A percentile compares a stretch with the other conserved stretches of the same genome.
Conservation (phyloP, 768 basidiomycete species). For the Kondoa subrosea region DNA sequence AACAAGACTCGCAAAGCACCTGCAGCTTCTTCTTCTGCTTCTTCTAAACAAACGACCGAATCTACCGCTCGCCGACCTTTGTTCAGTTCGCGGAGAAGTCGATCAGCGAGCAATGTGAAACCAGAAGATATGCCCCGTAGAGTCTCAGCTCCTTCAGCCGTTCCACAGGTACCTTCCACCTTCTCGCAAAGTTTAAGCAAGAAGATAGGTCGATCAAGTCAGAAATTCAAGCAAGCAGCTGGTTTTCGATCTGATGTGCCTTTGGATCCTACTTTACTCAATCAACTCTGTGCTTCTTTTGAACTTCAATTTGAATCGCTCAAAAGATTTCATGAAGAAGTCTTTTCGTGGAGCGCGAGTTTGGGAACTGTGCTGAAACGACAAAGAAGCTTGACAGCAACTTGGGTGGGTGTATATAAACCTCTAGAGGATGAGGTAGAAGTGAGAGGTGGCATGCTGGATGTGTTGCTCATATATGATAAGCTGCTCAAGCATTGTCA, state of each 20-base stretch:
- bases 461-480: constrained; percentile 21
- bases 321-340: constrained; percentile 21
- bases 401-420: constrained; percentile 25
- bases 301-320: constrained; percentile 20
- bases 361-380: constrained; percentile 20
- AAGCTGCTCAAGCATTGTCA: constrained; percentile 20
- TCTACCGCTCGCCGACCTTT: background rate
- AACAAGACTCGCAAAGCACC: no score
- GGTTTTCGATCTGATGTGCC: constrained; percentile 14
- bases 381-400: constrained; percentile 18
- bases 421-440: constrained; percentile 17
- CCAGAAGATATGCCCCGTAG: background rate
- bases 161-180: constrained; percentile 7
- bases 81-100: background rate
- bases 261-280: constrained; percentile 21
- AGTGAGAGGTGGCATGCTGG: constrained; percentile 12
- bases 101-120: background rate
- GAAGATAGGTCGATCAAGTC: background rate
- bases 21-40: constrained; percentile 2
- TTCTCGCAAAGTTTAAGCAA: background rate
- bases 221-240: background rate
- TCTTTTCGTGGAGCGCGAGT: constrained; percentile 22
- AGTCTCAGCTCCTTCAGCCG: constrained; percentile 8
- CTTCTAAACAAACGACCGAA: background rate
- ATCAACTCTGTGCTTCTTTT: constrained; percentile 15